Base-by-base conservation (phyloP, 306 rosid species). In the Sicyos edulis region DNA sequence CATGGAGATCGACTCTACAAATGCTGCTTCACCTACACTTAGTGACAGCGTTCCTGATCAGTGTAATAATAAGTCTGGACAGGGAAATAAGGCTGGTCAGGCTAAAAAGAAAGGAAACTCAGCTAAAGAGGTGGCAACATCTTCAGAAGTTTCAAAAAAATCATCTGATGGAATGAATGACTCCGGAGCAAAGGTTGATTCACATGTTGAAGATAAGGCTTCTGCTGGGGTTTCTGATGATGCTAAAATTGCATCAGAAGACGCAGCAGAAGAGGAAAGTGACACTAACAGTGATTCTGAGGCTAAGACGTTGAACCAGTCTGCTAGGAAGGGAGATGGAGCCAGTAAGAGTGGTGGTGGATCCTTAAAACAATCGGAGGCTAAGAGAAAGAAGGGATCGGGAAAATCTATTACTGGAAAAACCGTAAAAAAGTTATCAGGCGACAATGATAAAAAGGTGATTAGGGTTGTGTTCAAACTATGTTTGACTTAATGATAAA, bases 141-240 rank as follows among this genome's bases (percentile, higher is more conserved):
- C 76, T 51, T 21, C 75, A 16, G 85, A 87, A 78, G 79, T 74
- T 76, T 74, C 81, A 59, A 87, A 79, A 65, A 82, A 77, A 78
- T 80, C 68, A 29, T 79, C 87, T 29, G 93, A 82, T 57, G 88
- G 71, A 75, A 80, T 83, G 72, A 82, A 89, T 76, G 86, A 88
- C 72, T 82, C 91, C 4, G 96, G 83, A 54, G 82, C 75, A 47
- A 91, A 85, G 74, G 79, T 77, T 54, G 47, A 42, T 42, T 42
- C 47, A 42, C 12, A 42, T 54, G 62, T 72, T 0, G 89, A 80
- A 64, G 88, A 86, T 69, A 88, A 71, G 77, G 77, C 51, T 21
- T 42, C 78, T 52, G 74, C 73, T 78, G 80, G 64, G 22, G 70
- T 47, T 75, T 80, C 89, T 44, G 79, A 79, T 74, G 86, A 78